Base-by-base conservation (phyloP, 345 rosid genomes). In the Raphanus raphanistrum region DNA sequence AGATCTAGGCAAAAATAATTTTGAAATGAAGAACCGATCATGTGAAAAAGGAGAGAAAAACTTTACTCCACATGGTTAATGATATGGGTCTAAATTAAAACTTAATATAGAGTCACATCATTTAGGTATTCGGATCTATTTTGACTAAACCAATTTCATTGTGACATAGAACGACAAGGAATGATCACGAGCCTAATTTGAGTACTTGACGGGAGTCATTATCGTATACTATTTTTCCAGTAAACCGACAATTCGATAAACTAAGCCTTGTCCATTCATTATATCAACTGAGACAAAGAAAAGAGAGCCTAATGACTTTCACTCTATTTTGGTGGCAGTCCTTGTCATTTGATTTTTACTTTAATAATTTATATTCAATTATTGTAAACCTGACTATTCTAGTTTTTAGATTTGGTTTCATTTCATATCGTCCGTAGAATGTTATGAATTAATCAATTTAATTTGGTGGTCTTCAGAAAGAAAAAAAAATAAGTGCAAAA, bases 271-370 rank as follows among this genome's bases (percentile, higher is more conserved):
- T 71, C 72, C 45, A 71, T 63, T 71, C 72, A 58, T 75, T 16
- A 17, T 13, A 57, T 66, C 58, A 63, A 35, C 35, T 69, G 27
- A 5, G 16, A 77, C 21, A 35, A 33, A 69, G 25, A 69, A 76
- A 69, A 4, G 16, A 69, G 80, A 71, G 76, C 36, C 66, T 77
- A 60, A 21, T 48, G 35, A 64, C 72, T 71, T 64, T 57, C 33
- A 2, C 71, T 71, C 4, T 27, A 13, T 38, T 77, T 77, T 77
- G 65, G 67, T 77, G 81, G 76, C 29, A 71, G 81, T 77, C 81
- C 48, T 63, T 77, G 2, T 77, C 76, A 77, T 36, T 3, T 1
- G 1, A 8, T 58, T 10, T 57, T 25, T 62, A 70, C 65, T 76
- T 76, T 69, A 63, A 69, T 33, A 76, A 70, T 70, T 50, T 27